These are phyloP conservation scores for Trichocladium uniseriatum DNA, from an alignment of 495 filamentous ascomycete genomes.

Conservation along the genomic window DNA sequence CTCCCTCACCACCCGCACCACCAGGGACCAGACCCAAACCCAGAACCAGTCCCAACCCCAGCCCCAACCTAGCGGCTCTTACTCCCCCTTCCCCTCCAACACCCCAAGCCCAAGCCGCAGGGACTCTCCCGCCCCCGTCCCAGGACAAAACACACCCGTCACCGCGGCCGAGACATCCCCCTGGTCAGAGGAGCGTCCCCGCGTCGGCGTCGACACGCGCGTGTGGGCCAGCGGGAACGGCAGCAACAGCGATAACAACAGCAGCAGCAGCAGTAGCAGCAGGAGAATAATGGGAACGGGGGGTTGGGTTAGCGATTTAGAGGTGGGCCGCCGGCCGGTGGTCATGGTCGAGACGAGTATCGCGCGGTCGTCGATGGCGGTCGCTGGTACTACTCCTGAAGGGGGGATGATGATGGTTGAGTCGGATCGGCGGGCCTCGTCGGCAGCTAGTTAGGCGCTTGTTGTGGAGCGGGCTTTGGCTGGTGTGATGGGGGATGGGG, in stretches of 20 bases:
- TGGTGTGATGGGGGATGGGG: background rate
- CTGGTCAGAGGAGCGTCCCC: background rate
- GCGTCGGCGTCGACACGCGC: conserved; percentile 1
- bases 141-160: background rate
- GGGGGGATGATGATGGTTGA: background rate
- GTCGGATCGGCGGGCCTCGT: background rate
- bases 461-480: conserved; percentile 1
- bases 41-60: background rate
- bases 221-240: conserved; percentile 2
- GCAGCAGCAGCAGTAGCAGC: background rate
- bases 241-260: background rate
- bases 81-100: background rate
- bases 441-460: conserved; percentile 7
- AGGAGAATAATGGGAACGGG: background rate
- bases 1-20: background rate
- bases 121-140: too few species aligned
- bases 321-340: background rate
- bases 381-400: too few species aligned
- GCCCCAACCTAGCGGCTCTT: background rate
- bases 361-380: background rate
- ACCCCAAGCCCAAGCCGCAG: background rate
- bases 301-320: too few species aligned
- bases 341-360: conserved; percentile 12
- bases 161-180: background rate
- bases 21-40: background rate